Base-by-base conservation (phyloP, 148 eudicot genomes). In the Rhododendron henanense region DNA sequence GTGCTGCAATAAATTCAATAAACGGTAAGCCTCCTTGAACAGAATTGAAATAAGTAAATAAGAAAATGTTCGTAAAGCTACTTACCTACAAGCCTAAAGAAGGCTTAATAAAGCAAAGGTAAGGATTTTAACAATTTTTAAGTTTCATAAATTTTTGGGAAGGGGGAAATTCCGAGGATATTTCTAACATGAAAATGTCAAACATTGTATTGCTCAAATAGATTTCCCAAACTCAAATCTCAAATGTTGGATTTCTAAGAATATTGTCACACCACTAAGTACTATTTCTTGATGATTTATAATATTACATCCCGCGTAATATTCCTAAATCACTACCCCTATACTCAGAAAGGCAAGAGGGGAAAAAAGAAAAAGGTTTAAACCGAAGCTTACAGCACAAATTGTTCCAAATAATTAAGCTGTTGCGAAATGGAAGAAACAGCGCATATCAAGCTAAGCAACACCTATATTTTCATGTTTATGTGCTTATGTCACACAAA, bases 1-100 rank as follows among this genome's bases (percentile, higher is more conserved):
- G 75, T 87, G 91, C 99, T 96, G 99, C 93, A 89, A 87, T 76
- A 85, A 31, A 81, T 53, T 44, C 77, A 53, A 67, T 67, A 25
- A 78, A 33, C 47, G 21, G 83, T 80, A 51, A 78, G 33, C 50
- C 50, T 78, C 75, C 48, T 61, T 83, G 45, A 63, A 15, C 67
- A 63, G 67, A 61, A 47, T 71, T 51, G n/a, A 63, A 37, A 35
- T 21, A n/a, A 15, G 9, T 11, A 78, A 83, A 59, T 25, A 25
- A 50, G 14, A 79, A 33, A 39, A 19, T 28, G 28, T 71, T 21
- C 3, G 8, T 48, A 51, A 59, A n/a, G 57, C 81, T 3, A 23
- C 25, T 47, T 41, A 33, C 37, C 63, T 86, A 35, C 69, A 71
- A 67, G 80, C 37, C 50, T 61, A 51, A 41, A 67, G 4, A 48